Evolutionary conservation across 1,284 basidiomycete genomes (phyloP), one percentile per base, ranked within the genome.

Genomic region (Trichosporon asahii): DNA sequence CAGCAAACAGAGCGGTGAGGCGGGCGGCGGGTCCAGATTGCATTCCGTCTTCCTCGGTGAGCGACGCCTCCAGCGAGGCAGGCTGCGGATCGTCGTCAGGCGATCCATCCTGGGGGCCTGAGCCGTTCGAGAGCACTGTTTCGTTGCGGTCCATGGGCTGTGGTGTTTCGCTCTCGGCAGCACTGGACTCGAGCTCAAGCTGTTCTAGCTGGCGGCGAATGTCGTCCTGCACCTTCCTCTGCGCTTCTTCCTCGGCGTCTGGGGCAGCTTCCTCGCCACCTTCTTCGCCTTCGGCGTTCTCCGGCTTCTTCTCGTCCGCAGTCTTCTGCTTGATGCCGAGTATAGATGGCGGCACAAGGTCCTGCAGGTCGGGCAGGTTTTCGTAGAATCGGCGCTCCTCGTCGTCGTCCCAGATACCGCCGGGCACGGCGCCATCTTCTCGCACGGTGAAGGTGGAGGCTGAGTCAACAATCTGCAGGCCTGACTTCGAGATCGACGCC

Each of bases 341-440:
- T 25, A 98, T 87, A 46, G 89, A 89, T 65, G 89, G 90, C 0
- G 97, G 97, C 0, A 98, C 93, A 70, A 94, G 91, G 72, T 96
- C 94, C 71, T 90, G 91, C 57, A 99, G 84, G 79, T 99, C 96
- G 67, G 93, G 88, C 37, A 98, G 86, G 73, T 98, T 94, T 80
- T 98, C 95, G 79, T 92, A 99, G 84, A 98, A 99, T 65, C 90
- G 87, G 53, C 92, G 88, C 80, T 98, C 95, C 83, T 99, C 97
- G 73, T 99, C 97, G 77, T 99, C 97, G 80, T 95, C 94, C 97
- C 97, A 99, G 78, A 98, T 96, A 2, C 93, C 91, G 2, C 91
- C 90, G 6, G 86, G 84, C 15, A 86, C 80, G 15, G 76, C 68
- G 5, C 87, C 86, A 64, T 92, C 88, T 1, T 88, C 86, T 2